Conservation (phyloP, 2,329 filamentous ascomycete genomes). For the Microsporum audouinii region DNA sequence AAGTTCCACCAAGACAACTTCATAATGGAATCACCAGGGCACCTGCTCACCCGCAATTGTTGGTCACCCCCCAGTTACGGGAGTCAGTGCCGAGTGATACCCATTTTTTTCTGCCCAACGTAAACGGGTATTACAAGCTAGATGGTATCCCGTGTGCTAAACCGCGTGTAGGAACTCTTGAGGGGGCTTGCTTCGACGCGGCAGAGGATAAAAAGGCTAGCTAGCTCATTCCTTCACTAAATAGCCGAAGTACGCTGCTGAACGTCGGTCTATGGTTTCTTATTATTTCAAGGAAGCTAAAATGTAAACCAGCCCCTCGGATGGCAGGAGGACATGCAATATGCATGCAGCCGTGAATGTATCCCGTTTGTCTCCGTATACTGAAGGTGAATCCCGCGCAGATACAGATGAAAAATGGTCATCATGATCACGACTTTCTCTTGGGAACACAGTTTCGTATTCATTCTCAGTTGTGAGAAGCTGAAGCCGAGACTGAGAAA, state of each 20-base stretch:
- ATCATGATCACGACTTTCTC: neutral
- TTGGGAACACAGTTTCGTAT: constrained; percentile 1
- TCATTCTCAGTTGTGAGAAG: neutral
- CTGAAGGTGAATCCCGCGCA: neutral
- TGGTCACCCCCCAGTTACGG: neutral
- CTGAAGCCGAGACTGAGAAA: neutral
- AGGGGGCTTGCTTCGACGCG: neutral
- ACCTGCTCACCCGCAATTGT: neutral
- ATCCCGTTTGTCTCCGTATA: constrained; percentile 1
- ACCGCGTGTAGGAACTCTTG: neutral
- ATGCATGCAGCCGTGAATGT: neutral
- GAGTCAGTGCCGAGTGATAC: neutral
- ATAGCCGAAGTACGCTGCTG: neutral
- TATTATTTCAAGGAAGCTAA: neutral
- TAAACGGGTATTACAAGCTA: neutral
- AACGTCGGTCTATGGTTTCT: neutral
- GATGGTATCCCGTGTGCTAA: neutral
- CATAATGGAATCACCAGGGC: neutral
- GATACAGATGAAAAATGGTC: neutral
- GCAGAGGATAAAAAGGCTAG: neutral
- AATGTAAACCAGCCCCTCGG: neutral
- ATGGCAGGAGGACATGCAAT: neutral
- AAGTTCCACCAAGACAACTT: neutral
- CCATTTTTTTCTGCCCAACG: neutral
- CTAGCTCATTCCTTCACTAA: neutral